Evolutionary conservation across 2,329 filamentous ascomycete species (phyloP).

Genomic region (Ophiocordyceps sinensis): DNA sequence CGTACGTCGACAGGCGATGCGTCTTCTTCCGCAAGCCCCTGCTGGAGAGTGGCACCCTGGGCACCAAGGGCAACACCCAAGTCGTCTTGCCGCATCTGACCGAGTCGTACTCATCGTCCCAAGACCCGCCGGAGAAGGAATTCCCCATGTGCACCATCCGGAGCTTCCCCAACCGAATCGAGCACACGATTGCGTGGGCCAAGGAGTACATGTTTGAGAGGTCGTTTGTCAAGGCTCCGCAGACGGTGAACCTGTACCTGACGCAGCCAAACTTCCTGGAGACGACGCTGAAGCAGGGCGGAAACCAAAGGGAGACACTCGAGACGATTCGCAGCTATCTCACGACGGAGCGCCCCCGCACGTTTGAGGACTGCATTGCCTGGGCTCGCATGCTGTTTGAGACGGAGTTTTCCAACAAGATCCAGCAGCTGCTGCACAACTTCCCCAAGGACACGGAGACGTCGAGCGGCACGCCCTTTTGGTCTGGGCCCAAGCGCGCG

Average conservation of each 20-base stretch:
- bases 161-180: conserved; percentile 96
- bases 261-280: conserved; percentile 84
- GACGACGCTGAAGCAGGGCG: conserved; percentile 76
- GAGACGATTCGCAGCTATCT: conserved; percentile 84
- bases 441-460: conserved; percentile 91
- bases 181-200: conserved; percentile 97
- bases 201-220: conserved; percentile 84
- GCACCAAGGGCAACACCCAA: conserved; percentile 97
- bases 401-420: conserved; percentile 92
- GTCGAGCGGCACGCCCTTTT: conserved; percentile 81
- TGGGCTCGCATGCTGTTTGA: conserved; percentile 94
- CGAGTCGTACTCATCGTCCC: conserved; percentile 89
- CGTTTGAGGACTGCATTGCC: conserved; percentile 89
- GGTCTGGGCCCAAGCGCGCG: conserved; percentile 96
- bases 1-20: conserved; percentile 89
- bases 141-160: conserved; percentile 98
- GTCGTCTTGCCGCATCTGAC: conserved; percentile 83
- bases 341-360: conserved; percentile 79
- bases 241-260: conserved; percentile 88
- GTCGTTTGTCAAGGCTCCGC: conserved; percentile 83
- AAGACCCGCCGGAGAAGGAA: conserved; percentile 94
- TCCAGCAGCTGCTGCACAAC: conserved; percentile 89
- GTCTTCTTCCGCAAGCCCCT: conserved; percentile 97
- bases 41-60: conserved; percentile 92
- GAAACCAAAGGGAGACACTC: conserved; percentile 85